phyloP scores from a whole-genome alignment of 257 asterid genomes.

The Fraxinus excelsior region DNA sequence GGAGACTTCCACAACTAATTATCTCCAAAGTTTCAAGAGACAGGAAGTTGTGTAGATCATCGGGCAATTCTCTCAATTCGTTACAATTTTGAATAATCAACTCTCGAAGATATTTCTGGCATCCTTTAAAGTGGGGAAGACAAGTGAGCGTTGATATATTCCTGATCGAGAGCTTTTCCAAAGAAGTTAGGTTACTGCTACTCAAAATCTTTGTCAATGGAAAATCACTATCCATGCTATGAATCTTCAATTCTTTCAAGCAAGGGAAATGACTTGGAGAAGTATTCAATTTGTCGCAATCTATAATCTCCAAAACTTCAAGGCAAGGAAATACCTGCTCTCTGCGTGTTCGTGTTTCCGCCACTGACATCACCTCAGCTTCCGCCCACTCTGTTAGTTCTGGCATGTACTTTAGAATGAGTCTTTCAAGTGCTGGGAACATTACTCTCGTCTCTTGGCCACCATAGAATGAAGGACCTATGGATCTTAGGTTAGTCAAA shows the following conservation, averaged over 20 bases:
- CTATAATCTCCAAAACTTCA: neutral
- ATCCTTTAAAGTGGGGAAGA: constrained; percentile 3
- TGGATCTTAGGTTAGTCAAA: constrained; percentile 10
- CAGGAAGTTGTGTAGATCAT: neutral
- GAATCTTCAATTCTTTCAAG: neutral
- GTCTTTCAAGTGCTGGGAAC: constrained; percentile 29
- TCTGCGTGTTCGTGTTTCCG: neutral
- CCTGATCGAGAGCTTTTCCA: neutral
- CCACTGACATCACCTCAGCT: neutral
- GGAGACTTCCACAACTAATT: neutral
- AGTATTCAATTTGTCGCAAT: constrained; percentile 15
- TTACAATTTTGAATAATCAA: neutral
- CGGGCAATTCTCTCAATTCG: neutral
- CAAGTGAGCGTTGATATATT: neutral
- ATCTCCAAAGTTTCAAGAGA: neutral
- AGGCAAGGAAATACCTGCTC: constrained; percentile 27
- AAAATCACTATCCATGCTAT: neutral
- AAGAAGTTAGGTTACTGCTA: constrained; percentile 14
- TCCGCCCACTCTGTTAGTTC: constrained; percentile 26
- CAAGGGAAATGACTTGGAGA: constrained; percentile 36
- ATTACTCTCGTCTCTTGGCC: neutral
- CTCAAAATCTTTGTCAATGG: constrained; percentile 18
- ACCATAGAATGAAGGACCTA: constrained; percentile 31
- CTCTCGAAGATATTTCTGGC: neutral
- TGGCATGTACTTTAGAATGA: neutral